These are phyloP conservation scores for Linnemannia zychae DNA, from an alignment of 192 early-diverging fungal genomes.

Conservation along the genomic window DNA sequence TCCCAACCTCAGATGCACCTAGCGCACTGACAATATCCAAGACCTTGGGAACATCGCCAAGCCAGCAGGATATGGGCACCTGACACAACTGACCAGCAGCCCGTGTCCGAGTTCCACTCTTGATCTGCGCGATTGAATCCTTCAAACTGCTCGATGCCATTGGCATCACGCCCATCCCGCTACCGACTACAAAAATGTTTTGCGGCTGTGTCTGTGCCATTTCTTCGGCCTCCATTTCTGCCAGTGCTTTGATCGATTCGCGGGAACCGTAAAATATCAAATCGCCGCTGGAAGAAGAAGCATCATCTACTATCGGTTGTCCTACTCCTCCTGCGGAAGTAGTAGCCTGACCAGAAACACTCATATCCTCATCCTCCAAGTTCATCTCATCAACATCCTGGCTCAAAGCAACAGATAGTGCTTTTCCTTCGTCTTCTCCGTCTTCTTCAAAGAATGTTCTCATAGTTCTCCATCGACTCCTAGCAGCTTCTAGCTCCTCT, in stretches of 20 bases:
- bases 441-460: constrained; percentile 36
- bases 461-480: constrained; percentile 28
- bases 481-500: constrained; percentile 24
- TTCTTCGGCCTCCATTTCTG: constrained; percentile 42
- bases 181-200: constrained; percentile 25
- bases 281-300: constrained; percentile 11
- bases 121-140: neutral
- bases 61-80: constrained; percentile 43
- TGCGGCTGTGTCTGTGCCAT: constrained; percentile 4
- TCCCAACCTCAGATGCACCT: constrained; percentile 25
- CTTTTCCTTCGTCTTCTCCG: constrained; percentile 18
- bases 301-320: constrained; percentile 3
- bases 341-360: neutral
- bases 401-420: constrained; percentile 8
- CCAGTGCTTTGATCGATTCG: constrained; percentile 38
- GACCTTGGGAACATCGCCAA: constrained; percentile 50
- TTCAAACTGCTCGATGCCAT: neutral
- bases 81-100: constrained; percentile 19
- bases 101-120: neutral
- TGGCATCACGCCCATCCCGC: constrained; percentile 32
- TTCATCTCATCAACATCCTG: constrained; percentile 47
- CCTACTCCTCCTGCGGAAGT: neutral
- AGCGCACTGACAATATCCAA: constrained; percentile 21
- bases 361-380: constrained; percentile 6
- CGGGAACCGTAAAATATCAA: constrained; percentile 51